Evolutionary conservation across 148 eudicot genomes (phyloP).

Genomic region (Vaccinium corymbosum): DNA sequence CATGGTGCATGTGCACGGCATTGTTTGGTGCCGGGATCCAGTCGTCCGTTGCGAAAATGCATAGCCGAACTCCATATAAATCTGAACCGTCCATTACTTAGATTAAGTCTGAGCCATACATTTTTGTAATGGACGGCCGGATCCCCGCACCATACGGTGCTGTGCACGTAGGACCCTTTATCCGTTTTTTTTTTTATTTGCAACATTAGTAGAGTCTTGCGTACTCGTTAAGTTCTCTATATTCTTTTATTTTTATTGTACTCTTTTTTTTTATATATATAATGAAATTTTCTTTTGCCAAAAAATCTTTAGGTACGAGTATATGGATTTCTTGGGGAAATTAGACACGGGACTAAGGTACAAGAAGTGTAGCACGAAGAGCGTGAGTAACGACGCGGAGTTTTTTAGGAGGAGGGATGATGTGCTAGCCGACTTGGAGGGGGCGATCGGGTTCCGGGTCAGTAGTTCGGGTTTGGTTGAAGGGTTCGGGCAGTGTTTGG

Average conservation of each 20-base stretch:
- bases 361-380: constrained; percentile 51
- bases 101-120: too few relatives aligned
- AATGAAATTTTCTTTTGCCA: neutral
- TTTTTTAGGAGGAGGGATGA: constrained; percentile 60
- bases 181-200: too few relatives aligned
- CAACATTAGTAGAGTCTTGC: neutral
- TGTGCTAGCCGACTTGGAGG: constrained; percentile 52
- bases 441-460: constrained; percentile 48
- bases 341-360: constrained; percentile 35
- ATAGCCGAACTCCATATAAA: too few relatives aligned
- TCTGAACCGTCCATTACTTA: too few relatives aligned
- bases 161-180: too few relatives aligned
- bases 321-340: constrained; percentile 28
- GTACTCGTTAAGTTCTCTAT: neutral
- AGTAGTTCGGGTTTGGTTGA: constrained; percentile 58
- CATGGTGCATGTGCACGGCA: too few relatives aligned
- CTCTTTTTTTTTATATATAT: neutral
- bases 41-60: too few relatives aligned
- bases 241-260: too few relatives aligned
- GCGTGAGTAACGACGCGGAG: constrained; percentile 38
- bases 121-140: too few relatives aligned
- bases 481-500: constrained; percentile 74
- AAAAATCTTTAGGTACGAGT: constrained; percentile 48
- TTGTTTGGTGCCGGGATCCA: too few relatives aligned
- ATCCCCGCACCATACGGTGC: too few relatives aligned